Evolutionary conservation across 176 grass and related monocot species (phyloP), one percentile per base, ranked within the genome.

Genomic region (Puccinellia tenuiflora): DNA sequence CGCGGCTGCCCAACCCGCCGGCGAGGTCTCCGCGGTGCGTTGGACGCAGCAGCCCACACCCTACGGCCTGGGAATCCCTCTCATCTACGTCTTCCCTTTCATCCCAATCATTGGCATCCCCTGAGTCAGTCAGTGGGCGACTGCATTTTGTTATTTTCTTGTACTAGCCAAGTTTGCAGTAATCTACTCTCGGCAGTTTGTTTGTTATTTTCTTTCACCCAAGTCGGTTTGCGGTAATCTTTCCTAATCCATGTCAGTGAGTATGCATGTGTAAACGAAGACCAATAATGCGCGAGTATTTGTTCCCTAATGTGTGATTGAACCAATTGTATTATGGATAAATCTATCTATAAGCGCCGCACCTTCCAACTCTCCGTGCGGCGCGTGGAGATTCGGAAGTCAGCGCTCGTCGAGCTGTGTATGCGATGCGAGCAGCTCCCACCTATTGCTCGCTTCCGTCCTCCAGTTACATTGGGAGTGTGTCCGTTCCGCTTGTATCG

Each of bases 51-150:
- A 43, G 33, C 37, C 35, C 80, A 2, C 75, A 2, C 75, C 85
- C 26, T 68, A 70, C 24, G 40, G 45, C 24, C n/a, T 74, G 60
- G 68, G 80, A 1, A 59, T 87, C 56, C 81, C 89, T 4, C 80
- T 87, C 80, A 84, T 90, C 50, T 84, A 46, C 81, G 67, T 90
- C 79, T 87, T 90, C 60, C 84, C 75, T 57, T 90, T 90, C 85
- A 26, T 90, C 29, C 88, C 88, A 0, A 84, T 87, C 79, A 90
- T 90, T 10, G 72, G 87, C 61, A 89, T 89, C 68, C 87, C 88
- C 20, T 89, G 62, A n/a, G n/a, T n/a, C n/a, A n/a, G n/a, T n/a
- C n/a, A 85, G 37, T 7, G 20, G 42, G 31, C 31, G 26, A 82
- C 33, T 16, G 24, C n/a, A 42, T 25, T 24, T 2, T 7, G 25